Evolutionary conservation across 1,284 basidiomycete genomes (phyloP).

Genomic region (Moesziomyces antarcticus): DNA sequence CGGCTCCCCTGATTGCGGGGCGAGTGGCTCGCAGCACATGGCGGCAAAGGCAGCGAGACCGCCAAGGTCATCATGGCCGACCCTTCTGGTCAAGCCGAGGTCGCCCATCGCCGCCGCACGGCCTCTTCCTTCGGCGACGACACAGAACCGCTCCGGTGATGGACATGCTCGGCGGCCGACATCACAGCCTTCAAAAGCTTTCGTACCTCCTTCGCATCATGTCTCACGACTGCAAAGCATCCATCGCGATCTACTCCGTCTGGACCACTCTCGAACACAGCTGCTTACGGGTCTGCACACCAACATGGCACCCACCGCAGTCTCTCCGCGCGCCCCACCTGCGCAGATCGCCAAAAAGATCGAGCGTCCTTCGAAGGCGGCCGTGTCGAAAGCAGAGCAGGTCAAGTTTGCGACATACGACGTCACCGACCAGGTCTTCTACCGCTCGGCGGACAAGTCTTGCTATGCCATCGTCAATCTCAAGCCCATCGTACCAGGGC

Average conservation of each 20-base stretch:
- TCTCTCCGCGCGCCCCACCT: conserved; percentile 35
- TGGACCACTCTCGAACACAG: not conserved
- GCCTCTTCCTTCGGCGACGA: not conserved
- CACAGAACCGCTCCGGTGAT: conserved; percentile 1
- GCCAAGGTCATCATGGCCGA: conserved; percentile 37
- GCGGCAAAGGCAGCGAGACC: conserved; percentile 18
- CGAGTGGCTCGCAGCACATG: conserved; percentile 4
- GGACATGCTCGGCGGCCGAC: conserved; percentile 12
- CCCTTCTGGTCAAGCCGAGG: conserved; percentile 28
- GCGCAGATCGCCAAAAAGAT: conserved; percentile 7
- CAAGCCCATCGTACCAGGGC: conserved; percentile 65
- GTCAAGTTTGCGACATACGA: conserved; percentile 50
- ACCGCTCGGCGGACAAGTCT: conserved; percentile 23
- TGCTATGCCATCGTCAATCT: conserved; percentile 63
- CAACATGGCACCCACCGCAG: conserved; percentile 41
- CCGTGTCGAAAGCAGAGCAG: conserved; percentile 1
- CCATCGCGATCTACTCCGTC: conserved; percentile 9
- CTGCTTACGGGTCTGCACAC: not conserved
- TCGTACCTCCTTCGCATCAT: conserved; percentile 17
- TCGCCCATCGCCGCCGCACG: not conserved
- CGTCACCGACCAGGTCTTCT: conserved; percentile 53
- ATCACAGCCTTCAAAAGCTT: conserved; percentile 27
- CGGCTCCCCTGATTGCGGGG: not conserved
- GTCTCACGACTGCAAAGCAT: conserved; percentile 28
- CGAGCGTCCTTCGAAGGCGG: not conserved